A percentile compares a stretch with the other conserved stretches of the same genome.
Conservation (phyloP, 179 eudicot species). For the Kewa caespitosa region DNA sequence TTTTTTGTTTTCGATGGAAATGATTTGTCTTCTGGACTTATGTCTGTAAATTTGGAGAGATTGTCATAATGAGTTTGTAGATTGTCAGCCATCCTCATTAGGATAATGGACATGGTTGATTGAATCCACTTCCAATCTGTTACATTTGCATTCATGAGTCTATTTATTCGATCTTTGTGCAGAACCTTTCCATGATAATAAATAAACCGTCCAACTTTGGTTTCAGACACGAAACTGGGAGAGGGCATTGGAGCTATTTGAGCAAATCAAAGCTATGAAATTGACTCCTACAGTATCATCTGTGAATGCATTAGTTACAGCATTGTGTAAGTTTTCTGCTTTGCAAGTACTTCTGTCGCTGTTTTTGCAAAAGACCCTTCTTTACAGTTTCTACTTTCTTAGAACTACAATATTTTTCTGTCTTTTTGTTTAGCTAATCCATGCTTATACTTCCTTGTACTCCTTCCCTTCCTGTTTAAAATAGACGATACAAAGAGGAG, state of each 20-base stretch:
- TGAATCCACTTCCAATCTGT: not conserved
- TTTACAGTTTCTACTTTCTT: not conserved
- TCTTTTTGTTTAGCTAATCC: slow-evolving; percentile 5
- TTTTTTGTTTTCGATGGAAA: not conserved
- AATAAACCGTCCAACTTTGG: slow-evolving; percentile 20
- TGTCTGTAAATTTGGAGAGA: not conserved
- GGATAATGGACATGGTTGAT: slow-evolving; percentile 3
- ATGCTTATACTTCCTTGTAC: not conserved
- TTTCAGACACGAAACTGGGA: slow-evolving; percentile 81
- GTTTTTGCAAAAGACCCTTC: not conserved
- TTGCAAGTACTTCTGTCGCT: not conserved
- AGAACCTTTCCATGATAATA: slow-evolving; percentile 11
- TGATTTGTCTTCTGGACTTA: not conserved
- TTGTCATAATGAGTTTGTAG: not conserved
- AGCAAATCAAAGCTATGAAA: slow-evolving; percentile 60
- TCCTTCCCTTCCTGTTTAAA: not conserved
- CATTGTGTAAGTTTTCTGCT: slow-evolving; percentile 64
- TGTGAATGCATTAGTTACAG: slow-evolving; percentile 90
- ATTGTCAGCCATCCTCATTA: not conserved
- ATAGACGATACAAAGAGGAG: not conserved
- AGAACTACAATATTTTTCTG: not conserved
- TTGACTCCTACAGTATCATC: slow-evolving; percentile 78
- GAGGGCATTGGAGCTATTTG: slow-evolving; percentile 85
- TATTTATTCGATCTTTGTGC: slow-evolving; percentile 21
- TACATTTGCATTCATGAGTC: not conserved